Conservation (phyloP, 2,329 filamentous ascomycete species). For the Fusarium tjaetaba region DNA sequence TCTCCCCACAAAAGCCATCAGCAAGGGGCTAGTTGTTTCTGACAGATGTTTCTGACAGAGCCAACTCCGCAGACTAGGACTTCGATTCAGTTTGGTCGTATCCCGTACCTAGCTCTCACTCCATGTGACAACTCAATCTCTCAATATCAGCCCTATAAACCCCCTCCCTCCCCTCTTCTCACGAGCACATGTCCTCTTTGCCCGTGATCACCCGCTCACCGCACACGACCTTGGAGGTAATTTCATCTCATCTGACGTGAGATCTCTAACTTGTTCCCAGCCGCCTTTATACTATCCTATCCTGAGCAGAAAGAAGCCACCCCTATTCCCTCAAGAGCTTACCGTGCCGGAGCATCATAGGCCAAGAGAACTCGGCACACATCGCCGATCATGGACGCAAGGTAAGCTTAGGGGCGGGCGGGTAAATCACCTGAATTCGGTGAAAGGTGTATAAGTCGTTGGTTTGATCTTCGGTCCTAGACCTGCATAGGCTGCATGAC, state of each 20-base stretch:
- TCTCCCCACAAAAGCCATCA: neutral
- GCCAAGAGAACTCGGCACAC: slow-evolving; percentile 20
- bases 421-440: neutral
- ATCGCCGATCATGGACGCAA: slow-evolving; percentile 21
- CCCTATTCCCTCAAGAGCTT: slow-evolving; percentile 2
- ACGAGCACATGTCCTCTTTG: neutral
- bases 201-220: slow-evolving; percentile 34
- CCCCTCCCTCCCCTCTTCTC: neutral
- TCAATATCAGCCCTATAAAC: slow-evolving; percentile 28
- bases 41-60: slow-evolving; percentile 7
- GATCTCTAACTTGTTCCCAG: slow-evolving; percentile 35
- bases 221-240: neutral
- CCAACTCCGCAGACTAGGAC: neutral
- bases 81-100: slow-evolving; percentile 2
- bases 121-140: slow-evolving; percentile 1
- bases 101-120: slow-evolving; percentile 3
- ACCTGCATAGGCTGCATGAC: slow-evolving; percentile 23
- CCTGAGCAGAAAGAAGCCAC: neutral
- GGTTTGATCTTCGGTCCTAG: slow-evolving; percentile 10
- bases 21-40: neutral
- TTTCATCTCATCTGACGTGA: slow-evolving; percentile 40
- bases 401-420: neutral
- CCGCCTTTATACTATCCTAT: neutral
- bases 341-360: slow-evolving; percentile 8
- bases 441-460: slow-evolving; percentile 23